Base-by-base conservation (phyloP, 768 basidiomycete species). In the Russula foetens region DNA sequence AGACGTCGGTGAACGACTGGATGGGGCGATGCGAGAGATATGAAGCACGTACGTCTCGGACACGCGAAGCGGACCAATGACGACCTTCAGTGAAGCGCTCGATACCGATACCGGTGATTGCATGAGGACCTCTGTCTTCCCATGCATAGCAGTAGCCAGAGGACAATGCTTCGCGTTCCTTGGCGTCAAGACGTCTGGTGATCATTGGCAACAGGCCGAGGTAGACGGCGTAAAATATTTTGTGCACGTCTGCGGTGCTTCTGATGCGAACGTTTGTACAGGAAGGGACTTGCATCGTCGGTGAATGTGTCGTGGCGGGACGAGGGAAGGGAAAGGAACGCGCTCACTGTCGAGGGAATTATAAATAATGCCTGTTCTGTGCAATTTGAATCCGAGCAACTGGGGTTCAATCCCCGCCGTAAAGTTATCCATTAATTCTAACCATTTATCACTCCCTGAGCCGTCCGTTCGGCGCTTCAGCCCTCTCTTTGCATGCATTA, bases 101-200 rank as follows among this genome's bases (percentile, higher is more conserved):
- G 85, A 92, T 92, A 39, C 90, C 90, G 49, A 90, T 80, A 15
- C 90, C 90, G 11, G 88, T 88, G 54, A 79, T 77, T 31, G 86
- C 84, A 69, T 87, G 89, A 7, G 89, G 86, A 26, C 86, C 86
- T 63, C 89, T 85, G 66, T 92, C 90, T 70, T 92, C 90, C 90
- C 90, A 92, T 62, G 92, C 87, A 66, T 90, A 92, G 24, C 91
- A 87, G 66, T 88, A 88, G 26, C 90, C 90, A 0, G 90, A 81
- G 19, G 78, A 66, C 67, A 92, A 87, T 19, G 72, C 72, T 33
- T 71, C 66, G 61, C 90, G 82, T 71, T 92, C 90, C 69, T 91
- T 88, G 46, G 86, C 86, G 69, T 92, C 90, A 66, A 92, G 80
- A 8, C 90, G 84, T 58, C 90, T 82, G 23, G 86, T 88, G 69